Evolutionary conservation across 2,329 filamentous ascomycete genomes (phyloP), one percentile per base, ranked within the genome.

Genomic region (Didymella segeticola): DNA sequence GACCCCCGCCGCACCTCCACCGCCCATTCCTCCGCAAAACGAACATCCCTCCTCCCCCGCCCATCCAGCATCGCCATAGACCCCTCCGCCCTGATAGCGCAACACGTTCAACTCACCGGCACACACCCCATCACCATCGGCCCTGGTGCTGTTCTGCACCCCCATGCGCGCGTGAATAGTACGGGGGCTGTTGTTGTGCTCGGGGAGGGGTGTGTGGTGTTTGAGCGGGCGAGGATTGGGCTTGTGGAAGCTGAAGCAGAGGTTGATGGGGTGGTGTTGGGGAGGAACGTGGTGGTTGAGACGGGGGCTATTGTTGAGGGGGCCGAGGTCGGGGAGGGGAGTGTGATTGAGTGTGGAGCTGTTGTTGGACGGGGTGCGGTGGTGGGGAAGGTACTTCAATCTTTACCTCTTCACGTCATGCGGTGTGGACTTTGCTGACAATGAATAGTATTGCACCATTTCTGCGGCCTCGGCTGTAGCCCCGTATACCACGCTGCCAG

Each of bases 101-200:
- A 79, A 34, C 79, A 80, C 62, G 79, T 77, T 3, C 70, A 76
- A 29, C 66, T 81, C 15, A 85, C 76, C n/a, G 95, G 95, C 60
- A 86, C 84, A 2, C 84, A 96, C 71, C 87, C 86, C 1, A 90
- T 99, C 59, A 88, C 86, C 37, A 86, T 98, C 58, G 88, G 88
- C 51, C 82, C 89, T 20, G 87, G 91, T 68, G 88, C 86, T 3
- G 84, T 97, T 6, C 78, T 99, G n/a, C 93, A 98, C 68, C 93
- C 95, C 1, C 90, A 93, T 42, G 85, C 88, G 14, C 86, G 68
- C 43, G 69, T 81, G 25, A 72, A 70, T 30, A 77, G 78, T 31
- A 69, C 72, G 1, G 48, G 72, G 15, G 77, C 75, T n/a, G 72
- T 73, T 1, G 76, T 81, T 1, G 71, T 71, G 15, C 68, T 82